Conservation (phyloP, 2,329 filamentous ascomycete species). For the Aspergillus piperis region DNA sequence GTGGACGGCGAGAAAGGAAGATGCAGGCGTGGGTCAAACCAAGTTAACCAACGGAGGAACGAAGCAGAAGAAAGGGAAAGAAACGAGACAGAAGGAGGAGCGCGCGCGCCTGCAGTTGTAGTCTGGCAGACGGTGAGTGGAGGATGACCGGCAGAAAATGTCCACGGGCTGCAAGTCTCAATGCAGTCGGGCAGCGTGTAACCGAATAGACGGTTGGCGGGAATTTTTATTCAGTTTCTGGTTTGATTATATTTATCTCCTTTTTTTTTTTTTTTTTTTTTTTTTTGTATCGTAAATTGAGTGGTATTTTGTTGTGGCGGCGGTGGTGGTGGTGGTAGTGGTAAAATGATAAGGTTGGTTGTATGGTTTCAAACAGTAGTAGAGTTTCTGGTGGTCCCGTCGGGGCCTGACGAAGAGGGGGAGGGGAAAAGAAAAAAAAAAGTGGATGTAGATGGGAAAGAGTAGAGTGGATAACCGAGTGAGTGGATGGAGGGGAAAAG, state of each 20-base stretch:
- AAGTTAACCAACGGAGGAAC: slow-evolving; percentile 8
- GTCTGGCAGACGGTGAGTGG: slow-evolving; percentile 26
- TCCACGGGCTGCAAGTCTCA: slow-evolving; percentile 19
- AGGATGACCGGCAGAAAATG: slow-evolving; percentile 17
- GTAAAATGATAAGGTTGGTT: background rate
- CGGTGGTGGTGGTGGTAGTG: too few species aligned
- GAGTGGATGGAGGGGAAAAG: background rate
- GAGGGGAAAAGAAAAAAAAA: slow-evolving; percentile 16
- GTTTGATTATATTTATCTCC: too few species aligned
- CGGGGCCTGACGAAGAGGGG: slow-evolving; percentile 21
- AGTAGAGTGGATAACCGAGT: background rate
- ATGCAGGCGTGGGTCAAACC: slow-evolving; percentile 10
- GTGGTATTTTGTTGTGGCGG: too few species aligned
- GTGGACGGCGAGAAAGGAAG: slow-evolving; percentile 1
- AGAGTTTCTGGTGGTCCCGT: background rate
- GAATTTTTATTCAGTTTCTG: background rate
- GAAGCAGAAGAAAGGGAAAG: slow-evolving; percentile 11
- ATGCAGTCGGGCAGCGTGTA: slow-evolving; percentile 18
- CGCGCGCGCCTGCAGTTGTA: slow-evolving; percentile 17
- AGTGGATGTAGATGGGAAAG: slow-evolving; percentile 17
- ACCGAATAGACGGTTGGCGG: slow-evolving; percentile 10
- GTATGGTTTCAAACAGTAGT: background rate
- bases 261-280: too few species aligned
- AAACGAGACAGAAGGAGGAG: slow-evolving; percentile 8
- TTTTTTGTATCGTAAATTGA: too few species aligned